Evolutionary conservation across 495 filamentous ascomycete species (phyloP), one percentile per base, ranked within the genome.

Genomic region (Penicillium manginii): DNA sequence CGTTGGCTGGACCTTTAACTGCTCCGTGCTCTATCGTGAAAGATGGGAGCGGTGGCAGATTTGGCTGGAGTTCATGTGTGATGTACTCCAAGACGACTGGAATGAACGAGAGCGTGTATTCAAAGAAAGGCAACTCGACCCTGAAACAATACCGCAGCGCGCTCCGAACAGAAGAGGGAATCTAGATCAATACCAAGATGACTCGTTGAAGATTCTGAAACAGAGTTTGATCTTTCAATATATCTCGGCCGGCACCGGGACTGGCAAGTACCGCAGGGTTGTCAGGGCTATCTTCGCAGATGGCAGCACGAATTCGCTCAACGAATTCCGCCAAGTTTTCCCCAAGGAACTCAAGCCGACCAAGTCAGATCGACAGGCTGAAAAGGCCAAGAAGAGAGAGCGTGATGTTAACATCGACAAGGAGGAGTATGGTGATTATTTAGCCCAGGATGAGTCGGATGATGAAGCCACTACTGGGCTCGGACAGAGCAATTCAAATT

Each of bases 1-100:
- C 0, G 85, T 93, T 1, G 94, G 94, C 4, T 98, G 94, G 94
- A 87, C 90, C 0, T 96, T 97, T 70, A 93, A 92, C 62, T 98
- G 94, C 73, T 91, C 91, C 15, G 81, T 91, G 2, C 70, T 80
- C 42, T 80, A 93, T 54, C 81, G 81, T 39, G 78, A 76, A 33
- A 74, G 92, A 21, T 98, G 94, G 94, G 83, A 82, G 54, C 80
- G 84, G 64, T 98, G 94, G 94, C 86, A 81, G 57, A 69, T 84
- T 7, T 96, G 91, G 90, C 77, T 97, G 4, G 84, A 87, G 26
- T 87, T 88, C 42, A 89, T 96, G 84, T 70, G 96, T 17, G 84
- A 91, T 35, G 81, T 90, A 17, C 65, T 97, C 1, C 85, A 94
- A 63, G 79, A 78, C 43, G 94, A 98, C 65, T 90, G 90, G 81